Evolutionary conservation across 805 yeast genomes (phyloP), one percentile per base, ranked within the genome.

Genomic region (Lipomyces japonicus): DNA sequence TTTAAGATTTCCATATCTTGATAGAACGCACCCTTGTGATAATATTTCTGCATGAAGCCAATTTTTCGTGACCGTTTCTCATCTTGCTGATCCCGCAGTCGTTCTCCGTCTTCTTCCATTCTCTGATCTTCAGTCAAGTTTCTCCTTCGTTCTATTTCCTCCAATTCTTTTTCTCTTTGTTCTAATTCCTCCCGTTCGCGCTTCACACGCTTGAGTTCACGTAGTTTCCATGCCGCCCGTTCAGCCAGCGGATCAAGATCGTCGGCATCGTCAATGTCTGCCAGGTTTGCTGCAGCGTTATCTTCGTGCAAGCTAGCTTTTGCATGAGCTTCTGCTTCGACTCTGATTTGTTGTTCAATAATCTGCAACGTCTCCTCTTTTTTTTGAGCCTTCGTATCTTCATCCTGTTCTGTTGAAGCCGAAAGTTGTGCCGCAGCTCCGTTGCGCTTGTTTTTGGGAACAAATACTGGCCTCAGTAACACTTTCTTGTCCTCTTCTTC

Each of bases 211-310:
- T 48, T 53, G 37, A 54, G 58, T 47, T 76, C 78, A 1, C 80
- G 68, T 38, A 46, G 44, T 47, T 65, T 63, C 80, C 80, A 76
- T 2, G 63, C 69, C 3, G 58, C 61, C 22, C 58, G 55, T 57
- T 79, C 82, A 5, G 51, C 62, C 44, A 71, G 77, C 0, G 82
- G 79, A 49, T 80, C 80, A 3, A 76, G 34, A 31, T 75, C 80
- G 57, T 82, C 86, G 0, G 82, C 76, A 0, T 60, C 71, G 42
- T 65, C 63, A n/a, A 64, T 44, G 39, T 65, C 61, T 16, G 65
- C 42, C 44, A 59, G 35, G 10, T 44, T 56, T 44, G 51, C 53
- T 45, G 61, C 24, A 30, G 55, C 52, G 52, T 64, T 39, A 58
- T 65, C 46, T 50, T 60, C 49, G 61, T 63, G 43, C 31, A 44